Evolutionary conservation across 805 yeast genomes (phyloP).

Genomic region (Candida nanaspora): DNA sequence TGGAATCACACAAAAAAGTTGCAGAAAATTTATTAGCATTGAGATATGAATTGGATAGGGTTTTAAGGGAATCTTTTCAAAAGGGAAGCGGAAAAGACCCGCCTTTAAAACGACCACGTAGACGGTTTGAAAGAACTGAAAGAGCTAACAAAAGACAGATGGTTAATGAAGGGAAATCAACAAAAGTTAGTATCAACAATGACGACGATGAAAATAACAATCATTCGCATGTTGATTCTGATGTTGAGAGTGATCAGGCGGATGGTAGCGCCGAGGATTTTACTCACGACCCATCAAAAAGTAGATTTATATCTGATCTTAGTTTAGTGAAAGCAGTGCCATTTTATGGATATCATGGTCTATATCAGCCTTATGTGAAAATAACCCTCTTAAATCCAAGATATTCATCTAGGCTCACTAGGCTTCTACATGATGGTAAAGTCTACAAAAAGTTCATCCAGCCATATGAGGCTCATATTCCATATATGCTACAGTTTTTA

Average conservation of each 20-base stretch:
- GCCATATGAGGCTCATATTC: constrained; percentile 76
- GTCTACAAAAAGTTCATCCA: constrained; percentile 33
- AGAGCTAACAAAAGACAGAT: constrained; percentile 3
- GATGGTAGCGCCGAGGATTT: constrained; percentile 1
- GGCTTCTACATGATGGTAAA: constrained; percentile 37
- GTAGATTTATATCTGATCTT: constrained; percentile 48
- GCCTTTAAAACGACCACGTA: too few species aligned
- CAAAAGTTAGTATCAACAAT: constrained; percentile 10
- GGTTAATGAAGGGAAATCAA: constrained; percentile 3
- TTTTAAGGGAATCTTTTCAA: constrained; percentile 32
- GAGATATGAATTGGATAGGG: constrained; percentile 36
- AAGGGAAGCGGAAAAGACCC: constrained; percentile 8
- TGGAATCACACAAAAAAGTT: constrained; percentile 7
- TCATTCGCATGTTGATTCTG: too few species aligned
- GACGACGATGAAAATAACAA: constrained; percentile 8
- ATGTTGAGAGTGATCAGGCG: constrained; percentile 6
- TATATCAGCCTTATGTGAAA: constrained; percentile 59
- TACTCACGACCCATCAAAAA: constrained; percentile 2
- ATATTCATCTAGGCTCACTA: constrained; percentile 45
- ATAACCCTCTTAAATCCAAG: constrained; percentile 61
- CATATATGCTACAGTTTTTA: constrained; percentile 68
- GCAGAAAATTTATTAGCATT: constrained; percentile 31
- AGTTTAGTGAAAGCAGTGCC: constrained; percentile 68
- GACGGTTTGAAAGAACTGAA: constrained; percentile 2
- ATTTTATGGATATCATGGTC: constrained; percentile 76